Conservation (phyloP, 768 basidiomycete genomes). For the Scleroderma bovista region DNA sequence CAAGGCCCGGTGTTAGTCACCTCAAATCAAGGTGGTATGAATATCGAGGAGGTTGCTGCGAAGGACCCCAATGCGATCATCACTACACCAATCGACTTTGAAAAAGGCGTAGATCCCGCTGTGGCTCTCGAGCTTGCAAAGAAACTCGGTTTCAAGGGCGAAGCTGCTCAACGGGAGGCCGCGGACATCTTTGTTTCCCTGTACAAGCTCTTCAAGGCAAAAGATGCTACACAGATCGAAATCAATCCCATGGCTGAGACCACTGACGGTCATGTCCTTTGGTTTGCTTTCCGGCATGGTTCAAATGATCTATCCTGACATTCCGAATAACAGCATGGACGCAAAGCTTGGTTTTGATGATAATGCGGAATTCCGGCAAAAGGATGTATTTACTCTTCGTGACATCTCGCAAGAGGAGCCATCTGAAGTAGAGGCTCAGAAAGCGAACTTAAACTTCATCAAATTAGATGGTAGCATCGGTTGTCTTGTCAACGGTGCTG, state of each 20-base stretch:
- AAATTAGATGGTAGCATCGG: slow-evolving; percentile 97
- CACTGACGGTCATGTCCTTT: slow-evolving; percentile 85
- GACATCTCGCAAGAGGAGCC: slow-evolving; percentile 95
- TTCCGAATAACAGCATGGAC: slow-evolving; percentile 72
- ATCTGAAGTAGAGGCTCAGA: slow-evolving; percentile 96
- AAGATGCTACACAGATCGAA: slow-evolving; percentile 99
- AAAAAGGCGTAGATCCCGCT: slow-evolving; percentile 68
- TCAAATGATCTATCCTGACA: neutral
- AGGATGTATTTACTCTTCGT: slow-evolving; percentile 81
- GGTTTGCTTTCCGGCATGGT: slow-evolving; percentile 46
- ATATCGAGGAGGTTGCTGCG: slow-evolving; percentile 98
- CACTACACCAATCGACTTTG: slow-evolving; percentile 85
- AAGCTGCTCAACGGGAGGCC: slow-evolving; percentile 70
- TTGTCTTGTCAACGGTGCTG: slow-evolving; percentile 97
- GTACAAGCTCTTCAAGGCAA: slow-evolving; percentile 96
- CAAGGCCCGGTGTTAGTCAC: slow-evolving; percentile 91
- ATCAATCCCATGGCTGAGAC: slow-evolving; percentile 98
- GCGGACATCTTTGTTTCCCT: slow-evolving; percentile 92
- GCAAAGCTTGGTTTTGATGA: slow-evolving; percentile 99
- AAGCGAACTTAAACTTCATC: slow-evolving; percentile 96
- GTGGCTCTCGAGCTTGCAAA: slow-evolving; percentile 77
- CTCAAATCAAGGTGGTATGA: slow-evolving; percentile 97
- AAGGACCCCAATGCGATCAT: slow-evolving; percentile 94
- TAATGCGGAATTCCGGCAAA: slow-evolving; percentile 97
- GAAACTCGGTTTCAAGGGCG: slow-evolving; percentile 83